Evolutionary conservation across 139 green algal genomes (phyloP).

Genomic region (Edaphochlamys debaryana): DNA sequence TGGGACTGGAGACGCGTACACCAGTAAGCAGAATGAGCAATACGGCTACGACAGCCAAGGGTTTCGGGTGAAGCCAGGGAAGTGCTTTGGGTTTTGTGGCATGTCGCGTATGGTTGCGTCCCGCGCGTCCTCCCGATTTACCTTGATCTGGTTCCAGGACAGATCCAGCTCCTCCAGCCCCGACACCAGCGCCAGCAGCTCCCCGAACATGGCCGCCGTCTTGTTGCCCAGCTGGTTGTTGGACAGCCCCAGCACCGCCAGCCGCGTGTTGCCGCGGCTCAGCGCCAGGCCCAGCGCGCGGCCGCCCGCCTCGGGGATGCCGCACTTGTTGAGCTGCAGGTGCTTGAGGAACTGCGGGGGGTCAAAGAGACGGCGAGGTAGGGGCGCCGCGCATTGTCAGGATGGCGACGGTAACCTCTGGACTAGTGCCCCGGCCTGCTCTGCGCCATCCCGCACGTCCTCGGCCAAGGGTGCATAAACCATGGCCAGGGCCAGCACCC

Average conservation of each 20-base stretch:
- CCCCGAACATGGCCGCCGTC: constrained; percentile 60
- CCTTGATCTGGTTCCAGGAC: constrained; percentile 78
- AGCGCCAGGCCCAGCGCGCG: constrained; percentile 32
- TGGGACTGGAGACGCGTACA: too few species aligned
- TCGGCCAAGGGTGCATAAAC: too few species aligned
- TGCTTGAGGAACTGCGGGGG: constrained; percentile 58
- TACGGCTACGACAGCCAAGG: too few species aligned
- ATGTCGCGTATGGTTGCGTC: too few species aligned
- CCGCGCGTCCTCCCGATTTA: too few species aligned
- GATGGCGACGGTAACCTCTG: background rate
- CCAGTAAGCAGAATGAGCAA: too few species aligned
- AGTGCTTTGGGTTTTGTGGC: too few species aligned
- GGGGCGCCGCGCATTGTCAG: too few species aligned
- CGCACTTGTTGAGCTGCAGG: constrained; percentile 61
- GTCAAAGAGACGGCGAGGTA: background rate
- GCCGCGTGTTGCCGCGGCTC: constrained; percentile 45
- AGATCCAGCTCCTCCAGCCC: constrained; percentile 70
- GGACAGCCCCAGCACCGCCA: constrained; percentile 52
- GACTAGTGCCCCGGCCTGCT: too few species aligned
- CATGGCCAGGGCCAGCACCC: too few species aligned
- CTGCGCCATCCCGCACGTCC: too few species aligned
- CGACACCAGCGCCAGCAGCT: constrained; percentile 60
- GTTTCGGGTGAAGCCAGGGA: too few species aligned
- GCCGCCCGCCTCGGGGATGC: constrained; percentile 51
- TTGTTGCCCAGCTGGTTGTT: constrained; percentile 67